Conservation (phyloP, 306 rosid species). For the Cajanus cajan region DNA sequence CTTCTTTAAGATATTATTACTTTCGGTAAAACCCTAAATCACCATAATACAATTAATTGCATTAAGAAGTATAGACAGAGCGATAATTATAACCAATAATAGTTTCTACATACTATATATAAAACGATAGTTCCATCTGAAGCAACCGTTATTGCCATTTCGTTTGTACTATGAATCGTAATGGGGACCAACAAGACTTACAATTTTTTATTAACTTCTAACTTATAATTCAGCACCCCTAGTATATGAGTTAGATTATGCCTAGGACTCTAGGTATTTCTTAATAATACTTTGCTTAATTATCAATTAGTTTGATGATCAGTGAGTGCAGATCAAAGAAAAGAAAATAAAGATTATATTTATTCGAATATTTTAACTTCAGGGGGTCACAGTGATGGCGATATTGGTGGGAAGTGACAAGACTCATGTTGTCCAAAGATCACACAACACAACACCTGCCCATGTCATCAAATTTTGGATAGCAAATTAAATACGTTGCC, state of each 20-base stretch:
- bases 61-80: not conserved
- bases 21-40: not conserved
- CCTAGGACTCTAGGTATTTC: no score
- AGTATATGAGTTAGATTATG: no score
- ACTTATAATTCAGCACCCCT: not conserved
- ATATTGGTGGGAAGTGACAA: not conserved
- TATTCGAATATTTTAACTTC: not conserved
- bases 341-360: not conserved
- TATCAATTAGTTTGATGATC: not conserved
- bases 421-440: conserved; percentile 34
- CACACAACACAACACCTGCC: conserved; percentile 42
- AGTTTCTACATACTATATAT: not conserved
- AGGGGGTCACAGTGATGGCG: not conserved
- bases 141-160: not conserved
- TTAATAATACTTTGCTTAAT: not conserved
- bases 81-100: conserved; percentile 19
- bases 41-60: not conserved
- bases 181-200: conserved; percentile 33
- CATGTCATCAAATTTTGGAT: conserved; percentile 15
- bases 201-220: not conserved
- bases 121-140: not conserved
- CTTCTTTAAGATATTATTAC: not conserved
- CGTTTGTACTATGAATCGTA: conserved; percentile 43
- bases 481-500: not conserved
- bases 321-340: conserved; percentile 14